Base-by-base conservation (phyloP, 257 asterid species). In the Ehretia macrophylla region DNA sequence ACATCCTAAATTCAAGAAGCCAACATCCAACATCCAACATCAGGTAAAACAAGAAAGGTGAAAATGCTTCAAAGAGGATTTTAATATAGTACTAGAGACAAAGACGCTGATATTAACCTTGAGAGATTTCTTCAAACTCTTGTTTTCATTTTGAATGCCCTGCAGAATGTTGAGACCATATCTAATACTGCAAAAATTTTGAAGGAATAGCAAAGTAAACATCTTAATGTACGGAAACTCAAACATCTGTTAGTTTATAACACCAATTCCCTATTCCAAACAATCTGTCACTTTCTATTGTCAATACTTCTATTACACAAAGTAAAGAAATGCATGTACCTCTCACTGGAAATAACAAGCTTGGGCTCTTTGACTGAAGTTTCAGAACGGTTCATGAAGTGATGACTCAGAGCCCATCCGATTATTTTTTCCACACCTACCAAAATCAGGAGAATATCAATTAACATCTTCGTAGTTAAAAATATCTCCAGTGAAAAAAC, bases 321-420 rank as follows among this genome's bases (percentile, higher is more conserved):
- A 27, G 35, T 1, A 1, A 6, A 27, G 35, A 3, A 27, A 27
- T 3, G 35, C 35, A 62, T 27, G 21, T 16, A 84, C 97, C 94
- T 83, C 64, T 84, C 88, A 50, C 79, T 77, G 68, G 85, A 83
- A 69, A 90, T 79, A 40, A 54, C 61, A 46, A 76, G 82, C 76
- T 86, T 81, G 11, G 75, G 51, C 32, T 83, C 86, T 70, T 79
- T 70, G 63, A 54, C 60, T 17, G 69, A 42, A 64, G 74, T 69
- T 64, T 77, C 90, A 13, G 85, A 76, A 70, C 60, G 70, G 55
- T 76, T 82, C 97, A 86, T 90, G 50, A 77, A 79, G 78, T 84
- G 95, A 77, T 90, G 88, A 73, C 89, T 86, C 60, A 89, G 59
- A 64, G 93, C 95, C 95, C 95, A 90, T 65, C 95, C 95, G 50